Evolutionary conservation across 768 basidiomycete species (phyloP), one percentile per base, ranked within the genome.

Genomic region (Boletus vinaceobasis): DNA sequence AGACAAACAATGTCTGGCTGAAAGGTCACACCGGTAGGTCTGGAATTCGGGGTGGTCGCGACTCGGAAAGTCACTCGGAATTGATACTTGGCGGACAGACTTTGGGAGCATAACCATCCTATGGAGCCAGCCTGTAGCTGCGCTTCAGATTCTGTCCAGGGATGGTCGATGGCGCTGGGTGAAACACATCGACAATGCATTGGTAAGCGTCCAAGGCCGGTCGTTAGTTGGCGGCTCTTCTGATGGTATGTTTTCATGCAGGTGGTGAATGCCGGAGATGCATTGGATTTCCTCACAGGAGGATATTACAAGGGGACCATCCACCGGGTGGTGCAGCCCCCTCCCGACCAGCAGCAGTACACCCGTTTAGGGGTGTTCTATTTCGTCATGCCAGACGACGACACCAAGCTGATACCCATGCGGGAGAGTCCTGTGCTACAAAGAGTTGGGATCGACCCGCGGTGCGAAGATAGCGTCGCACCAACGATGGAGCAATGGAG

Each of bases 201-300:
- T 85, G 27, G 83, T 84, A 54, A 43, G 73, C 44, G 0, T 29
- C 7, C 36, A 2, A 21, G 5, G 21, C 19, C 23, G 11, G 5
- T 13, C 7, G n/a, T 45, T 15, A 5, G 9, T 27, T 36, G 39
- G 38, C 13, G 11, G n/a, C 10, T 27, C 19, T 27, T 26, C 19
- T 21, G 11, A 52, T 19, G 10, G 5, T 26, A 32, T n/a, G 10
- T 37, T 47, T 43, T 7, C 26, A 19, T 17, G 19, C 21, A 84
- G 84, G 76, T 83, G 9, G 74, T 87, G 45, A 85, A 86, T 48
- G 75, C 79, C 0, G 84, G 84, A 6, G 84, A 85, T 54, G 76
- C 77, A 0, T 63, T 87, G 57, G 79, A 85, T 48, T 82, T 85
- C 60, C 73, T 86, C 21, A 82, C 81, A 1, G 83, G 84, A 1